Evolutionary conservation across 257 asterid species (phyloP), one percentile per base, ranked within the genome.

Genomic region (Solanum sparsipilum): DNA sequence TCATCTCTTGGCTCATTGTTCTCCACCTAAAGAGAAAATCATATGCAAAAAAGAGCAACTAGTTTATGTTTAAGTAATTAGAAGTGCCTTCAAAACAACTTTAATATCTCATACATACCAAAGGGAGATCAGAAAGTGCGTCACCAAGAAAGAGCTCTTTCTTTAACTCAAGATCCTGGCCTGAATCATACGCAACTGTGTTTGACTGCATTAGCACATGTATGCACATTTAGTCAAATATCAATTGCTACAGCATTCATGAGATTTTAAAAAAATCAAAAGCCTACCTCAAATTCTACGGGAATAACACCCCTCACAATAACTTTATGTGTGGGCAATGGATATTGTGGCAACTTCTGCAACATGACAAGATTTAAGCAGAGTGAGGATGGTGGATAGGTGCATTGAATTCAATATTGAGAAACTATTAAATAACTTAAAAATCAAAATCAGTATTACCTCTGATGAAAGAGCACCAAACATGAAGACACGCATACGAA

Each of bases 401-500:
- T 38, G 39, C 82, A 7, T 11, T 16, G 8, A 32, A 3, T 13
- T 67, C 13, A 44, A 63, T 25, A 34, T 84, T 44, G 76, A 13
- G 16, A 63, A 21, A 11, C 20, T 13, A 34, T 70, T 68, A 27
- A 39, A 21, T 29, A 70, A 76, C 70, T 18, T 44, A 27, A 15
- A 23, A 29, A 27, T 16, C 16, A 46, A 81, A 46, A 46, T 18
- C 29, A 46, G 18, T 35, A 81, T 48, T 72, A 90, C 93, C 91
- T 93, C 93, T 23, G 72, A 73, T 12, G 88, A 74, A 71, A 79
- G 88, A 34, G 91, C 93, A 87, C 95, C 95, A 91, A 91, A 93
- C 46, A 93, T 86, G 89, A 93, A 93, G 68, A 93, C 89, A 6
- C 93, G 93, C 93, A 93, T 93, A 18, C 94, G 90, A 48, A 91